phyloP scores from a whole-genome alignment of 176 grass and related monocot species.

The Juncus effusus region DNA sequence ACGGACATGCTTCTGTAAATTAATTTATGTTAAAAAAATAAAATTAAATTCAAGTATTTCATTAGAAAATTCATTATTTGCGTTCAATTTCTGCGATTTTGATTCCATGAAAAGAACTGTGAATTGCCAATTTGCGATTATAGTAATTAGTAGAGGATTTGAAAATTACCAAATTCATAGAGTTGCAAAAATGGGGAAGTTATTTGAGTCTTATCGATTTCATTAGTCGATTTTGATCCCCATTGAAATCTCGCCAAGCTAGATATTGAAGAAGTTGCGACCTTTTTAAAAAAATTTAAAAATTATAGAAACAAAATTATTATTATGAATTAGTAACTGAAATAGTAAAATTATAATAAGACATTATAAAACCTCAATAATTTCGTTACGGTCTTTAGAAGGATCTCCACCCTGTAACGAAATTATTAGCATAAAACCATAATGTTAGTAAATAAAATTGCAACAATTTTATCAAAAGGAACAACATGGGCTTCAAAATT shows the following conservation, averaged over 20 bases:
- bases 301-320: slow-evolving; percentile 8
- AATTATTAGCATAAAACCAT: slow-evolving; percentile 8
- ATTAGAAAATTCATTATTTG: too few species aligned
- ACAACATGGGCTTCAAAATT: background rate
- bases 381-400: slow-evolving; percentile 61
- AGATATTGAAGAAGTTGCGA: slow-evolving; percentile 73
- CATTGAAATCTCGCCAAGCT: slow-evolving; percentile 81
- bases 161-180: slow-evolving; percentile 90
- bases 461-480: background rate
- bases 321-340: background rate
- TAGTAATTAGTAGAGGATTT: too few species aligned
- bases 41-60: background rate
- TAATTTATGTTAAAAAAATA: slow-evolving; percentile 2
- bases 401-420: slow-evolving; percentile 62
- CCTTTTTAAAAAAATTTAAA: slow-evolving; percentile 24
- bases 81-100: too few species aligned
- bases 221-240: slow-evolving; percentile 60
- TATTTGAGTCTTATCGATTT: slow-evolving; percentile 9
- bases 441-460: slow-evolving; percentile 1
- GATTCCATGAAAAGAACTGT: background rate
- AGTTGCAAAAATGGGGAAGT: slow-evolving; percentile 47
- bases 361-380: slow-evolving; percentile 55
- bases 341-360: slow-evolving; percentile 31
- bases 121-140: background rate
- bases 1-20: slow-evolving; percentile 90